phyloP scores from a whole-genome alignment of 2,329 filamentous ascomycete species.

The Neoarthrinium moseri region DNA sequence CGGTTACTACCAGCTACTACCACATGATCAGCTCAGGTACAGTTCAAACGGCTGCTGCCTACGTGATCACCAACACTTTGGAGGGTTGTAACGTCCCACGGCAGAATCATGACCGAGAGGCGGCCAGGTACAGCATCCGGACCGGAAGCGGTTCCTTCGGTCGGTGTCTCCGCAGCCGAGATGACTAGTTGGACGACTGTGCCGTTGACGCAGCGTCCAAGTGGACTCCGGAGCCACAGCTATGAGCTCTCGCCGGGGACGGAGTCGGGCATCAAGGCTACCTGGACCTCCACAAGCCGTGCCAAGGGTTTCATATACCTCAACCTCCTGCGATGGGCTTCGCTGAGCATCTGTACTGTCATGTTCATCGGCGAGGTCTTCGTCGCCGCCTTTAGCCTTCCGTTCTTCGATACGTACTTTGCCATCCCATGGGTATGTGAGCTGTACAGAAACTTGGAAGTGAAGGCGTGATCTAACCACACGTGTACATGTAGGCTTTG shows the following conservation, averaged over 20 bases:
- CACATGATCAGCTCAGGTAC: no score
- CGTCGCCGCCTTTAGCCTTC: neutral
- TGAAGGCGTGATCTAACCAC: neutral
- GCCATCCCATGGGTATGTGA: conserved; percentile 1
- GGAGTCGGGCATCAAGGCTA: conserved; percentile 7
- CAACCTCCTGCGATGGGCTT: neutral
- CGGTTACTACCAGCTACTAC: no score
- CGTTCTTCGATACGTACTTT: neutral
- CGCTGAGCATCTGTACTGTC: neutral
- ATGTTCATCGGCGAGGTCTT: conserved; percentile 2
- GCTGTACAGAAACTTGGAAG: neutral
- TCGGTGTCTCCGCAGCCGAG: no score
- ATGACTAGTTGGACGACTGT: no score
- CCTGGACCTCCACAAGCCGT: neutral
- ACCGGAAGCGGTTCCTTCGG: no score
- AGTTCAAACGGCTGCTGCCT: no score
- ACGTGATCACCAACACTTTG: no score
- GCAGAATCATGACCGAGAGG: no score
- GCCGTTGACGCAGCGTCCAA: no score
- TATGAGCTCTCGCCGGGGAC: neutral
- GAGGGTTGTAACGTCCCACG: no score
- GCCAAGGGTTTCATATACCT: neutral
- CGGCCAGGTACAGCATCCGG: no score
- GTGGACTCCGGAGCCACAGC: no score
- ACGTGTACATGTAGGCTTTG: neutral